phyloP scores from a whole-genome alignment of 176 grass and related monocot species.

The Oryza australiensis region DNA sequence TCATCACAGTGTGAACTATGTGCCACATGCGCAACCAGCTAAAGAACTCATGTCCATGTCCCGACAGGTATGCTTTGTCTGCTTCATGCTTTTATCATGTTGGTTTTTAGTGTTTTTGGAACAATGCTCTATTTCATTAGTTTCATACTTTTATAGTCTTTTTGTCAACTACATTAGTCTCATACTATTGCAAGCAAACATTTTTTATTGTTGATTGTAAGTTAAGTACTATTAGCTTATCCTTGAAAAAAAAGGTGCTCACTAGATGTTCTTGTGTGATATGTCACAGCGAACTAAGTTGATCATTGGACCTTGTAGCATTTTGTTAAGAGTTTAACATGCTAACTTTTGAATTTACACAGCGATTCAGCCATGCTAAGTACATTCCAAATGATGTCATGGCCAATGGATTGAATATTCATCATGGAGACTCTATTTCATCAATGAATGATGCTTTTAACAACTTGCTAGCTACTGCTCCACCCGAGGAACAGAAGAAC shows the following conservation, averaged over 20 bases:
- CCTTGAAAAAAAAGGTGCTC: background rate
- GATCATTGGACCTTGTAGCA: background rate
- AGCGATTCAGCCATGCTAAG: constrained; percentile 54
- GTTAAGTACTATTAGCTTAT: background rate
- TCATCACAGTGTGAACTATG: constrained; percentile 41
- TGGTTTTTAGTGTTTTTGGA: background rate
- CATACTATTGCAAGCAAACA: background rate
- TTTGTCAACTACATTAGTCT: background rate
- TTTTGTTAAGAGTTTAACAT: background rate
- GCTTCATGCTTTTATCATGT: background rate
- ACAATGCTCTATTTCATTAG: background rate
- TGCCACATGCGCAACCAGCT: constrained; percentile 49
- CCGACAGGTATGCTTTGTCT: constrained; percentile 37
- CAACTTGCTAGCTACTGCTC: constrained; percentile 37
- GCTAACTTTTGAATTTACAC: background rate
- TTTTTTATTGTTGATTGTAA: background rate
- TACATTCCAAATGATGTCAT: constrained; percentile 48
- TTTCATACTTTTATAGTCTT: background rate
- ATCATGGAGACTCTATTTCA: constrained; percentile 48
- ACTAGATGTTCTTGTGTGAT: background rate
- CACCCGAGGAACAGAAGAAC: constrained; percentile 43
- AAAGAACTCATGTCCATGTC: constrained; percentile 56
- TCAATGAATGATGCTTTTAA: constrained; percentile 47
- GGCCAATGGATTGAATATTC: constrained; percentile 38
- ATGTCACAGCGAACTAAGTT: background rate